Conservation (phyloP, 257 asterid genomes). For the Osmanthus fragrans region DNA sequence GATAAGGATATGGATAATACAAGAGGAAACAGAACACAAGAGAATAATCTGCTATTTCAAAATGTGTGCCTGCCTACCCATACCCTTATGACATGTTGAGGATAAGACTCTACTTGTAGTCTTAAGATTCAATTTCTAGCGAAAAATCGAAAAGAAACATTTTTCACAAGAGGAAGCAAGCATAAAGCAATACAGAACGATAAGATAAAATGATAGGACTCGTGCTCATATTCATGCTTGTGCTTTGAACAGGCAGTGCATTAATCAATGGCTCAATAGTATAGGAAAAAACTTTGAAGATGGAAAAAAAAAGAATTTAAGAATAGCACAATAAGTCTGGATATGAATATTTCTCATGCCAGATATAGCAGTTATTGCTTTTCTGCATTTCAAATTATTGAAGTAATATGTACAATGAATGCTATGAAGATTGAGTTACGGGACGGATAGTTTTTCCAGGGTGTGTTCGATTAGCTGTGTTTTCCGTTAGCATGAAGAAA, state of each 20-base stretch:
- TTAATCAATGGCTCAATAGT: neutral
- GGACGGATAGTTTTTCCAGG: neutral
- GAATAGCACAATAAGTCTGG: neutral
- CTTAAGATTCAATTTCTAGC: conserved; percentile 29
- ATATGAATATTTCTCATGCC: neutral
- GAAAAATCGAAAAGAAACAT: conserved; percentile 33
- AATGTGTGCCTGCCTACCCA: conserved; percentile 58
- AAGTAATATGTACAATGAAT: neutral
- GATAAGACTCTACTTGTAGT: conserved; percentile 45
- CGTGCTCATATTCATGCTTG: neutral
- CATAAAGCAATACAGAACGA: conserved; percentile 25
- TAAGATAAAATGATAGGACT: conserved; percentile 10
- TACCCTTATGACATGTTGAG: conserved; percentile 41
- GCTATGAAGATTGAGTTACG: neutral
- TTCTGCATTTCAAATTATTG: neutral
- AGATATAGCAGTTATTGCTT: neutral
- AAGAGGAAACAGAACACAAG: conserved; percentile 28
- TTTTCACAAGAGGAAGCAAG: conserved; percentile 54
- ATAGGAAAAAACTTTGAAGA: no score
- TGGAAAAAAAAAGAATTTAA: no score
- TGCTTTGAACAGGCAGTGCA: neutral
- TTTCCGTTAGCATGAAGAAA: neutral
- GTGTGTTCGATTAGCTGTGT: no score
- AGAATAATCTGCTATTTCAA: conserved; percentile 30
- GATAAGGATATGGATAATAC: conserved; percentile 36